Evolutionary conservation across 2,329 filamentous ascomycete genomes (phyloP).

Genomic region (Phaeosphaeria sp.): DNA sequence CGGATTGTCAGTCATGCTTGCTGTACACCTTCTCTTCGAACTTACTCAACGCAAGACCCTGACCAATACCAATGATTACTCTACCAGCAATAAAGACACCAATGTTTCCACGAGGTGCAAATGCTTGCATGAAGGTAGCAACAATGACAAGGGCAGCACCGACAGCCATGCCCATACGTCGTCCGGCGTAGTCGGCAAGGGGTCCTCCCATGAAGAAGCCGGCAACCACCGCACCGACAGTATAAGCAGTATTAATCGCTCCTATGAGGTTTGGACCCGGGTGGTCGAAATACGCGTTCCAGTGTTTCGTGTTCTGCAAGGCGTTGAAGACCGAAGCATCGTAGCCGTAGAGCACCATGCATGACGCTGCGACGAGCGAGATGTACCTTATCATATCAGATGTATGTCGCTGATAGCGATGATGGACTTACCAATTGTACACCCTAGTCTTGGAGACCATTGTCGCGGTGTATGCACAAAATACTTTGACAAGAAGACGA

Average conservation of each 20-base stretch:
- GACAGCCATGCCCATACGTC: conserved; percentile 68
- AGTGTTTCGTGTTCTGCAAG: conserved; percentile 71
- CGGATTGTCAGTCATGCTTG: conserved; percentile 5
- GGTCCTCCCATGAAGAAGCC: conserved; percentile 74
- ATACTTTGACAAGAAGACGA: conserved; percentile 22
- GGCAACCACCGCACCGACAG: conserved; percentile 72
- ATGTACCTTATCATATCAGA: conserved; percentile 61
- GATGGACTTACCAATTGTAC: conserved; percentile 54
- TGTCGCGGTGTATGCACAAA: conserved; percentile 24
- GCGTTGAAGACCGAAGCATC: conserved; percentile 78
- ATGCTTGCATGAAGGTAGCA: conserved; percentile 73
- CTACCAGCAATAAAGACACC: conserved; percentile 73
- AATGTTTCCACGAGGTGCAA: conserved; percentile 63
- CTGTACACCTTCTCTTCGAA: not conserved
- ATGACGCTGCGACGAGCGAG: conserved; percentile 72
- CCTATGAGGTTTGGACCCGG: conserved; percentile 57
- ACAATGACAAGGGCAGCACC: conserved; percentile 71
- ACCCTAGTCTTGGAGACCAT: conserved; percentile 48
- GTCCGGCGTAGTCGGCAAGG: conserved; percentile 66
- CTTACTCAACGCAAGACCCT: conserved; percentile 69
- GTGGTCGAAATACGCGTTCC: conserved; percentile 68
- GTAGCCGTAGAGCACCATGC: conserved; percentile 78
- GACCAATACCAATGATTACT: conserved; percentile 72
- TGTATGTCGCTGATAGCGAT: not conserved
- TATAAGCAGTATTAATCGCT: conserved; percentile 72